These are phyloP conservation scores for Phytophthora cajani DNA, from an alignment of 352 stramenopile species.

Conservation along the genomic window DNA sequence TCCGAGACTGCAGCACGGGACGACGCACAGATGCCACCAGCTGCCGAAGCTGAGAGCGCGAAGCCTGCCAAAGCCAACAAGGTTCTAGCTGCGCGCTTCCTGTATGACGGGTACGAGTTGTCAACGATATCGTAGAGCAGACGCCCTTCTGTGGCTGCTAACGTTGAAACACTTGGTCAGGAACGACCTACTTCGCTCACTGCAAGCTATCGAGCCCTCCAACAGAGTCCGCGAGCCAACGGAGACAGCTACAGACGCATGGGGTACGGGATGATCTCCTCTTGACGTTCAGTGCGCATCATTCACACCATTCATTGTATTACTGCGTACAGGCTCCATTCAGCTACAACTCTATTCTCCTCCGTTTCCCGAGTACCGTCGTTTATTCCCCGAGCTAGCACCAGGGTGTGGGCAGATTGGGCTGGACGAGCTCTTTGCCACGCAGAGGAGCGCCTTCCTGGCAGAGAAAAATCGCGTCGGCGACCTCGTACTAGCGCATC, in stretches of 20 bases:
- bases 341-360: constrained; percentile 58
- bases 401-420: constrained; percentile 64
- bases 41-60: constrained; percentile 7
- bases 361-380: constrained; percentile 50
- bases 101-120: constrained; percentile 65
- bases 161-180: constrained; percentile 23
- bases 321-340: constrained; percentile 58
- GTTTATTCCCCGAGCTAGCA: constrained; percentile 58
- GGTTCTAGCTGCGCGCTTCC: constrained; percentile 44
- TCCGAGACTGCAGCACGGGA: background rate
- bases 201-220: constrained; percentile 65
- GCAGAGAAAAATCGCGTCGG: constrained; percentile 72
- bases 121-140: background rate
- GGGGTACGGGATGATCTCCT: constrained; percentile 29
- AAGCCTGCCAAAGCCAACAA: constrained; percentile 29
- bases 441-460: constrained; percentile 60
- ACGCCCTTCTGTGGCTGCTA: background rate
- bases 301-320: background rate
- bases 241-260: constrained; percentile 26
- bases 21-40: background rate
- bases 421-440: constrained; percentile 67
- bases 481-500: constrained; percentile 63
- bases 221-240: constrained; percentile 43
- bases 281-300: background rate
- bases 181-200: constrained; percentile 63